Conservation (phyloP, 176 grass and related monocot genomes). For the Musa acuminata region DNA sequence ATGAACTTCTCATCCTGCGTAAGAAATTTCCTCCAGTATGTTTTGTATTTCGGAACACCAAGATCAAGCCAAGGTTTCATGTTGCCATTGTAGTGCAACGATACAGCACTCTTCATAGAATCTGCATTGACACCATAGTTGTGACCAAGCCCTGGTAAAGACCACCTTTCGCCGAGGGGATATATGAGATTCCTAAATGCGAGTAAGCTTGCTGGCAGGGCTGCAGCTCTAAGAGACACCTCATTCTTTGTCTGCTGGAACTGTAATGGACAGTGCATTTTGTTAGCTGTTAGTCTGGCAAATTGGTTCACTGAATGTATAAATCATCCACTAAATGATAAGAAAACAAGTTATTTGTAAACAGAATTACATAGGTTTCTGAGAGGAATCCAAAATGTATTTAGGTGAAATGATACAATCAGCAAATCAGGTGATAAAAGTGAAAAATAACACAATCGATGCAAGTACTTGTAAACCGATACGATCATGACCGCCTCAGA, state of each 20-base stretch:
- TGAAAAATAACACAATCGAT: neutral
- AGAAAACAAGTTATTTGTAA: neutral
- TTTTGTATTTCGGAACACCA: constrained; percentile 67
- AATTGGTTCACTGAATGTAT: neutral
- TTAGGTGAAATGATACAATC: no score
- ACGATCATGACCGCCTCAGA: neutral
- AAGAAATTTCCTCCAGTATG: constrained; percentile 70
- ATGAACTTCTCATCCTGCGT: constrained; percentile 49
- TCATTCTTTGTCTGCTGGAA: constrained; percentile 1
- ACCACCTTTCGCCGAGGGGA: constrained; percentile 15
- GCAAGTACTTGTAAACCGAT: neutral
- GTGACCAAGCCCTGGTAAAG: constrained; percentile 52
- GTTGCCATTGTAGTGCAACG: constrained; percentile 81
- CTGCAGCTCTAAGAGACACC: neutral
- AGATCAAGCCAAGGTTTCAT: constrained; percentile 98
- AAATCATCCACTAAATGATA: neutral
- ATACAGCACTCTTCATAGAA: constrained; percentile 26
- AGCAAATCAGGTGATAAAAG: neutral
- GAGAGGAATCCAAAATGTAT: no score
- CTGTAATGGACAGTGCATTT: neutral
- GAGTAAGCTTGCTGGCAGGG: constrained; percentile 1
- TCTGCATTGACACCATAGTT: constrained; percentile 49
- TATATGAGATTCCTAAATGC: constrained; percentile 25
- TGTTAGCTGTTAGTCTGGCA: neutral
- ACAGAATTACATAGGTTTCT: neutral